Evolutionary conservation across 2,329 filamentous ascomycete genomes (phyloP).

Genomic region (Anthostomella pinea): DNA sequence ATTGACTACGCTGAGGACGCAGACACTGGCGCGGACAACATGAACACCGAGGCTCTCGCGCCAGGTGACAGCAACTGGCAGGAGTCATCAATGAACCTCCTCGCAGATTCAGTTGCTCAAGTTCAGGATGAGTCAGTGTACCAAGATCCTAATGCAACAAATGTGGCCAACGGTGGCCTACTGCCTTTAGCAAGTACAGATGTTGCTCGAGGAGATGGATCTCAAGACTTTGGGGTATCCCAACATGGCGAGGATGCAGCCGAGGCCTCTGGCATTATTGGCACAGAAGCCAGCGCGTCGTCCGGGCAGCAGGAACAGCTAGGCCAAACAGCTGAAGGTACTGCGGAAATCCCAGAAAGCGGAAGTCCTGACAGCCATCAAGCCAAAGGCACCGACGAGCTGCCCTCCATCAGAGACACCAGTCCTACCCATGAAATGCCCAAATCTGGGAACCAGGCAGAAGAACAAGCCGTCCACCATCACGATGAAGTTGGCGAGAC

Average conservation of each 20-base stretch:
- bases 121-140: conserved; percentile 6
- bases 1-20: conserved; percentile 23
- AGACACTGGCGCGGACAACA: too few relatives aligned
- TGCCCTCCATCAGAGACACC: neutral
- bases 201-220: conserved; percentile 4
- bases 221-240: conserved; percentile 9
- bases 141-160: conserved; percentile 3
- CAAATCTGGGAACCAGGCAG: conserved; percentile 2
- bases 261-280: conserved; percentile 2
- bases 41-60: too few relatives aligned
- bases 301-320: neutral
- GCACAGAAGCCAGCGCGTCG: neutral
- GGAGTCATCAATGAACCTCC: conserved; percentile 7
- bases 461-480: conserved; percentile 3
- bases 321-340: neutral
- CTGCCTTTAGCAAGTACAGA: conserved; percentile 4
- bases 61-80: conserved; percentile 14
- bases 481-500: conserved; percentile 7
- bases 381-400: neutral
- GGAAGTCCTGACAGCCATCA: neutral
- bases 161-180: conserved; percentile 4
- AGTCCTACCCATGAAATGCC: neutral
- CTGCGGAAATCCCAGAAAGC: conserved; percentile 1
- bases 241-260: conserved; percentile 1
- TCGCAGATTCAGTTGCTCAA: conserved; percentile 5